These are phyloP conservation scores for Sclerotinia trifoliorum DNA, from an alignment of 2,329 filamentous ascomycete genomes.

Conservation along the genomic window DNA sequence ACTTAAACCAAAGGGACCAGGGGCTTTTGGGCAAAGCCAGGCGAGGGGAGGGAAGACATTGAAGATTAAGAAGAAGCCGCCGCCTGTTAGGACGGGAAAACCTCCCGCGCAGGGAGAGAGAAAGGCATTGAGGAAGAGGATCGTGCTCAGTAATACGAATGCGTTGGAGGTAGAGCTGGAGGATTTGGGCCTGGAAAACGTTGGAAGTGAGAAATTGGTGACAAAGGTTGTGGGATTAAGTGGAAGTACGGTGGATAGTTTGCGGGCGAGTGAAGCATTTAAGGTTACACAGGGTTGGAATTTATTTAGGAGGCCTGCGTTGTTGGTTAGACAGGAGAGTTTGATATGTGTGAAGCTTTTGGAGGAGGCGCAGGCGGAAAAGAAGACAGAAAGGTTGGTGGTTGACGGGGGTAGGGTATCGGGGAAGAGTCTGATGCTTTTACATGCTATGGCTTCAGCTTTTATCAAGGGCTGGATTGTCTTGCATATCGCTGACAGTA, in stretches of 20 bases:
- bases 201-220: slow-evolving; percentile 51
- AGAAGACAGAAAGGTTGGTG: slow-evolving; percentile 61
- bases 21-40: slow-evolving; percentile 9
- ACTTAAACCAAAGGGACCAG: slow-evolving; percentile 18
- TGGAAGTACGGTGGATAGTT: slow-evolving; percentile 68
- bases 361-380: slow-evolving; percentile 52
- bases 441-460: slow-evolving; percentile 81
- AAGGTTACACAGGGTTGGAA: slow-evolving; percentile 86
- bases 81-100: slow-evolving; percentile 41
- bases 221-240: slow-evolving; percentile 71
- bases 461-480: slow-evolving; percentile 86
- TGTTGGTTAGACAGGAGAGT: slow-evolving; percentile 77
- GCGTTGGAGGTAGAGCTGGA: slow-evolving; percentile 72
- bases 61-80: slow-evolving; percentile 50
- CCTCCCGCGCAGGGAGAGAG: slow-evolving; percentile 74
- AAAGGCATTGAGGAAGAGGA: slow-evolving; percentile 81
- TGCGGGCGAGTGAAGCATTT: slow-evolving; percentile 85
- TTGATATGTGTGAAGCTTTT: slow-evolving; percentile 66
- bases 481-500: slow-evolving; percentile 86
- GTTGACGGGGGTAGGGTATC: slow-evolving; percentile 70
- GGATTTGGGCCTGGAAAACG: slow-evolving; percentile 57
- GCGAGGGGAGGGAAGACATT: slow-evolving; percentile 32
- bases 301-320: slow-evolving; percentile 78
- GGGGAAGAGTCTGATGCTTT: slow-evolving; percentile 83
- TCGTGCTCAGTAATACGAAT: slow-evolving; percentile 92